Evolutionary conservation across 192 early-diverging fungal species (phyloP).

Genomic region (Coemansia umbellata): DNA sequence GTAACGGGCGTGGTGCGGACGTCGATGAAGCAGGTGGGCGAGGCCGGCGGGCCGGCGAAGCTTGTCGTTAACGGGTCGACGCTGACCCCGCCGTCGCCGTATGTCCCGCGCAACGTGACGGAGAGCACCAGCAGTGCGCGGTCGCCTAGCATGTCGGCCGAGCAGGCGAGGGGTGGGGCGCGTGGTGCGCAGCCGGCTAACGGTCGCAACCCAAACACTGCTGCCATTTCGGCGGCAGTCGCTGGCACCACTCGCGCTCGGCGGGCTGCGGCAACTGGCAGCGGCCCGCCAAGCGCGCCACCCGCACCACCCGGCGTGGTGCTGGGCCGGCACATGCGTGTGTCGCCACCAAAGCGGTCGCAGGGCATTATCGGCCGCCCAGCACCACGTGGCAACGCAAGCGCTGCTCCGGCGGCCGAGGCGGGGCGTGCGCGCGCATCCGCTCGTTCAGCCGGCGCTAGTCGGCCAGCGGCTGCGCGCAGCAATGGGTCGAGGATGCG

Average conservation of each 20-base stretch:
- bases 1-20: slow-evolving; percentile 28
- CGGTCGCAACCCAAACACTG: slow-evolving; percentile 20
- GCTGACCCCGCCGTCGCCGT: slow-evolving; percentile 32
- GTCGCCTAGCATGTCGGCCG: neutral
- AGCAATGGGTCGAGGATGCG: neutral
- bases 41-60: slow-evolving; percentile 31
- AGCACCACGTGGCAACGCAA: slow-evolving; percentile 19
- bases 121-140: neutral
- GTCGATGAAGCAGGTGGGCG: slow-evolving; percentile 32
- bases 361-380: slow-evolving; percentile 13
- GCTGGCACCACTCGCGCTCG: slow-evolving; percentile 43
- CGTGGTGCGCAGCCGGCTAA: slow-evolving; percentile 2
- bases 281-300: neutral
- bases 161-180: neutral
- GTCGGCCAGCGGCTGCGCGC: slow-evolving; percentile 1
- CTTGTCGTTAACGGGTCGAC: slow-evolving; percentile 29
- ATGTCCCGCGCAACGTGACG: slow-evolving; percentile 17
- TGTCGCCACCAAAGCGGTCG: slow-evolving; percentile 20
- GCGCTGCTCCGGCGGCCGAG: neutral
- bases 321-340: slow-evolving; percentile 14
- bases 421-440: slow-evolving; percentile 7
- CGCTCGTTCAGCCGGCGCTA: neutral
- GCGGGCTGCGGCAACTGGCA: slow-evolving; percentile 8
- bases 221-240: slow-evolving; percentile 43
- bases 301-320: neutral